phyloP scores from a whole-genome alignment of 805 yeast species.

The Jamesozyma rosinii region DNA sequence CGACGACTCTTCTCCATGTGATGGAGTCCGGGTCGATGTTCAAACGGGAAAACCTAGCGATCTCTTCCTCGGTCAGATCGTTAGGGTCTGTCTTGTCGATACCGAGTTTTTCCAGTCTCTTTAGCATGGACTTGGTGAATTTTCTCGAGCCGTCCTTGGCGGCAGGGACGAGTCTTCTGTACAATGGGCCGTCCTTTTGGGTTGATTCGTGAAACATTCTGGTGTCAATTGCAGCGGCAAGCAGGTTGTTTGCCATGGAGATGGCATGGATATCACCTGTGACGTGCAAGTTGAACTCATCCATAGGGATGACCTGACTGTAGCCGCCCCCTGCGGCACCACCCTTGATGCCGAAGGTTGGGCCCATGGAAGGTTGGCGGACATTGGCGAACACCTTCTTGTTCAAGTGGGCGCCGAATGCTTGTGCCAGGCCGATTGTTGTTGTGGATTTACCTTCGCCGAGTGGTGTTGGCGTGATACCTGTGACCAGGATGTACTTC shows the following conservation, averaged over 20 bases:
- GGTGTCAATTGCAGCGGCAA: constrained; percentile 81
- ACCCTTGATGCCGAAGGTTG: constrained; percentile 96
- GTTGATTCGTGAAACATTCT: constrained; percentile 78
- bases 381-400: constrained; percentile 85
- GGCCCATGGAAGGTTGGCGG: constrained; percentile 98
- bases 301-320: constrained; percentile 97
- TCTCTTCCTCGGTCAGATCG: constrained; percentile 62
- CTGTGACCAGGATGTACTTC: constrained; percentile 84
- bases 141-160: constrained; percentile 59
- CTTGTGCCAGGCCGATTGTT: constrained; percentile 93
- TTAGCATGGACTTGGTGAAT: constrained; percentile 60
- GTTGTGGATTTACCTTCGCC: constrained; percentile 98
- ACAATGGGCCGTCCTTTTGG: constrained; percentile 62
- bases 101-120: constrained; percentile 58
- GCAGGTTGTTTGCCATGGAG: constrained; percentile 68
- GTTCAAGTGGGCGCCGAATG: constrained; percentile 82
- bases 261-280: constrained; percentile 92
- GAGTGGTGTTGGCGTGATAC: constrained; percentile 95
- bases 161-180: constrained; percentile 60
- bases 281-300: constrained; percentile 93
- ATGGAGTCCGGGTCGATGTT: constrained; percentile 73
- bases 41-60: constrained; percentile 52
- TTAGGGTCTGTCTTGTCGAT: constrained; percentile 64
- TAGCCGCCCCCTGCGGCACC: constrained; percentile 99
- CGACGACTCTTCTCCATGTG: constrained; percentile 78